Conservation (phyloP, 2,329 filamentous ascomycete genomes). For the Monilinia vaccinii-corymbosi region DNA sequence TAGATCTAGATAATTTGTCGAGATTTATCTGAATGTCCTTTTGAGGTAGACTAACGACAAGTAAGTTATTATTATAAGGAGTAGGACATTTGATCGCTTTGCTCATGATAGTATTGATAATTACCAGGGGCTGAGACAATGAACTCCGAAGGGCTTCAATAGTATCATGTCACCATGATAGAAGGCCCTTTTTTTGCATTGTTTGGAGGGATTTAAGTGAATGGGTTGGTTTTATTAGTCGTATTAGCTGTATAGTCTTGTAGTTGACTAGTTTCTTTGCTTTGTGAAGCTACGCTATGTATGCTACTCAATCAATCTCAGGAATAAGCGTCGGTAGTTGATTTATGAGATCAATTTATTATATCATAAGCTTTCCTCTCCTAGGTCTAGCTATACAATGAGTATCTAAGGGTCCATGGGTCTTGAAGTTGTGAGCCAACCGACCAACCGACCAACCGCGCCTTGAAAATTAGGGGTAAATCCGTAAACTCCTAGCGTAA, state of each 20-base stretch:
- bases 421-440: too few relatives aligned
- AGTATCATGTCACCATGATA: constrained; percentile 1
- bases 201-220: background rate
- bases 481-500: background rate
- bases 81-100: background rate
- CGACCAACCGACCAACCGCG: background rate
- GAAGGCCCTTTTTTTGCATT: constrained; percentile 1
- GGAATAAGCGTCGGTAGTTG: background rate
- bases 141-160: constrained; percentile 6
- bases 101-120: background rate
- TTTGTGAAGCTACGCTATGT: background rate
- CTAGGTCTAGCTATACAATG: too few relatives aligned
- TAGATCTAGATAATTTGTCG: background rate
- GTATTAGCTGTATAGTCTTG: too few relatives aligned
- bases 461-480: background rate
- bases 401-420: too few relatives aligned
- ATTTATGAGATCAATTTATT: background rate
- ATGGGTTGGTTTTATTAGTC: background rate
- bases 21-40: background rate
- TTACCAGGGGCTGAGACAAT: constrained; percentile 9
- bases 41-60: background rate
- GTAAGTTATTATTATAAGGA: background rate
- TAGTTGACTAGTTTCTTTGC: background rate
- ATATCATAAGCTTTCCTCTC: too few relatives aligned
- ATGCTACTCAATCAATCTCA: background rate